Evolutionary conservation across 2,329 filamentous ascomycete species (phyloP), one percentile per base, ranked within the genome.

Genomic region (Neospermospora avenae): DNA sequence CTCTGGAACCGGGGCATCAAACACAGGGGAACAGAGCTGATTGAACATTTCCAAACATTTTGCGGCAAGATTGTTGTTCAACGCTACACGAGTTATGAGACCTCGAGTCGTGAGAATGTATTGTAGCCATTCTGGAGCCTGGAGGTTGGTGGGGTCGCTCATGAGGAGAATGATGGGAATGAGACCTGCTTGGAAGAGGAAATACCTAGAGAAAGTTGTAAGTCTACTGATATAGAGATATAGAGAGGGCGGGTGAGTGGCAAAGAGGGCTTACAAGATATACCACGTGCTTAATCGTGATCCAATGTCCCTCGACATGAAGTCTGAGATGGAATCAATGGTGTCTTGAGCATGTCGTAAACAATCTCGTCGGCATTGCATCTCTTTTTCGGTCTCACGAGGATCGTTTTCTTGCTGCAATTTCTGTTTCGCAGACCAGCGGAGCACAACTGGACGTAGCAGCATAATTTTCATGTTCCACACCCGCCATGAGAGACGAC

Each of bases 131-230:
- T 55, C 57, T 16, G 55, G 57, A 20, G 65, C 56, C 14, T 22
- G 31, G 16, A 42, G 35, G 4, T 44, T 45, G 8, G 55, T 75
- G 0, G 75, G 74, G 45, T 76, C 75, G 4, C 74, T 77, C 71
- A 76, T 75, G 31, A 78, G 68, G 57, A 75, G 74, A 51, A 78
- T 74, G 31, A 77, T 72, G 3, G 76, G 76, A 48, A 78, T 76
- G 2, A 78, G 64, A 22, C 72, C 75, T 14, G 76, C 76, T 68
- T 78, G 76, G 68, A 78, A 78, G 41, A 78, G 72, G 63, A 78
- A 78, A 65, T 78, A 77, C 20, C 63, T 61, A 20, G 28, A 18
- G 7, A 8, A 16, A 7, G 55, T 18, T 42, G n/a, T 28, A 42
- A 8, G 31, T 24, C 16, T 8, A 14, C 8, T 45, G 3, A 34